phyloP scores from a whole-genome alignment of 2,329 filamentous ascomycete genomes.

The Biscogniauxia sp. region DNA sequence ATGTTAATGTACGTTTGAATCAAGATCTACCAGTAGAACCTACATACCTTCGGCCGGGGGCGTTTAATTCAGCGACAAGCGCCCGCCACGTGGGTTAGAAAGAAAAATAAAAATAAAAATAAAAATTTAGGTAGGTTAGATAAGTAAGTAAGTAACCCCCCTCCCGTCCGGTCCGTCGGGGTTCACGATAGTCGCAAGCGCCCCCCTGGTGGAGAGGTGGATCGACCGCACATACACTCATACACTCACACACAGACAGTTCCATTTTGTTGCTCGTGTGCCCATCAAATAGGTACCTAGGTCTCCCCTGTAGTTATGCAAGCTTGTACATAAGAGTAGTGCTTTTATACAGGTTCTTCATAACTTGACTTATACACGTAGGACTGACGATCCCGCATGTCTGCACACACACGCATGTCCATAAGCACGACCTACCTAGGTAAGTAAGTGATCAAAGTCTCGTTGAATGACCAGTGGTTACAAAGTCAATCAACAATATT shows the following conservation, averaged over 20 bases:
- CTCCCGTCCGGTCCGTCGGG: not conserved
- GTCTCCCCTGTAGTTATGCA: not conserved
- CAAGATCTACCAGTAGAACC: too few relatives aligned
- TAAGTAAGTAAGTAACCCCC: not conserved
- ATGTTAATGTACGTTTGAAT: not conserved
- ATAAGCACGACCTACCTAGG: too few relatives aligned
- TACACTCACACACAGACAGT: not conserved
- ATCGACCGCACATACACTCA: not conserved
- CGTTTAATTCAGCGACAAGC: not conserved
- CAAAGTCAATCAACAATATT: too few relatives aligned
- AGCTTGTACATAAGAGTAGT: not conserved
- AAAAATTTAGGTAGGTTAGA: too few relatives aligned
- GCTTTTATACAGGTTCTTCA: too few relatives aligned
- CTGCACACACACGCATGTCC: not conserved
- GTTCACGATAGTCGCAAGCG: not conserved
- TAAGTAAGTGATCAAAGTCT: too few relatives aligned
- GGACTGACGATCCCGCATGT: not conserved
- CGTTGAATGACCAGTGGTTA: too few relatives aligned
- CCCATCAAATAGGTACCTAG: too few relatives aligned
- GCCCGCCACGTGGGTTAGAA: not conserved
- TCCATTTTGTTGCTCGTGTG: too few relatives aligned
- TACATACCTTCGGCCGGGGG: not conserved
- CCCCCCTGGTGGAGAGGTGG: not conserved
- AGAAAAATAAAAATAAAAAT: too few relatives aligned
- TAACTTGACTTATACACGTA: too few relatives aligned